These are phyloP conservation scores for Rhizophora mangle DNA, from an alignment of 345 rosid genomes.

Conservation along the genomic window DNA sequence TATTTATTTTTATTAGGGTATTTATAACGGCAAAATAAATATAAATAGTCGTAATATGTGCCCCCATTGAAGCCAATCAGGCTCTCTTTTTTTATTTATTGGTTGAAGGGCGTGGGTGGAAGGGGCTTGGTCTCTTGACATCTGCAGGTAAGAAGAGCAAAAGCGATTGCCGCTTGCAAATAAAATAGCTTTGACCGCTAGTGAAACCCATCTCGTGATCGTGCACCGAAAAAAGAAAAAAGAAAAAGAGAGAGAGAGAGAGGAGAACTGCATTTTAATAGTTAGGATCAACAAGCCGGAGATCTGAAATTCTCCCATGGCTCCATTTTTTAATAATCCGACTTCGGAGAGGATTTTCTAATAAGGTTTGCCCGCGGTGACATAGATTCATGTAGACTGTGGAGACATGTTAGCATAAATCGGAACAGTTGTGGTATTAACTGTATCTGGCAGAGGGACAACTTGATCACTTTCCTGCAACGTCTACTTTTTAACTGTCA, in stretches of 20 bases:
- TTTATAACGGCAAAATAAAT: too few species aligned
- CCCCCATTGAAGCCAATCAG: too few species aligned
- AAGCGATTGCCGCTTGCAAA: background rate
- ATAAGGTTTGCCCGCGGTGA: background rate
- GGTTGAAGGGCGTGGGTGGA: background rate
- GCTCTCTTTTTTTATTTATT: background rate
- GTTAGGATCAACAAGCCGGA: background rate
- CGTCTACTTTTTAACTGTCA: too few species aligned
- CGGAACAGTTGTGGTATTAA: background rate
- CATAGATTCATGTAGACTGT: background rate
- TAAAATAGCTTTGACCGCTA: background rate
- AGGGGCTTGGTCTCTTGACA: background rate
- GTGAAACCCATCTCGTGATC: background rate
- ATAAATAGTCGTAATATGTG: too few species aligned
- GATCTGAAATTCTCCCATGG: background rate
- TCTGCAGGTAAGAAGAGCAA: background rate
- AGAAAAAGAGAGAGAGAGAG: background rate
- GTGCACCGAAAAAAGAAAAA: too few species aligned
- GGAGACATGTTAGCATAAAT: background rate
- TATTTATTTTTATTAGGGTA: too few species aligned
- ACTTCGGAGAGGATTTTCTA: too few species aligned
- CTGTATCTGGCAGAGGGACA: background rate
- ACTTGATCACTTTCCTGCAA: too few species aligned
- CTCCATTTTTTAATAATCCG: background rate
- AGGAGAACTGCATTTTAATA: background rate